Conservation (phyloP, 768 basidiomycete genomes). For the Pholiota molesta region DNA sequence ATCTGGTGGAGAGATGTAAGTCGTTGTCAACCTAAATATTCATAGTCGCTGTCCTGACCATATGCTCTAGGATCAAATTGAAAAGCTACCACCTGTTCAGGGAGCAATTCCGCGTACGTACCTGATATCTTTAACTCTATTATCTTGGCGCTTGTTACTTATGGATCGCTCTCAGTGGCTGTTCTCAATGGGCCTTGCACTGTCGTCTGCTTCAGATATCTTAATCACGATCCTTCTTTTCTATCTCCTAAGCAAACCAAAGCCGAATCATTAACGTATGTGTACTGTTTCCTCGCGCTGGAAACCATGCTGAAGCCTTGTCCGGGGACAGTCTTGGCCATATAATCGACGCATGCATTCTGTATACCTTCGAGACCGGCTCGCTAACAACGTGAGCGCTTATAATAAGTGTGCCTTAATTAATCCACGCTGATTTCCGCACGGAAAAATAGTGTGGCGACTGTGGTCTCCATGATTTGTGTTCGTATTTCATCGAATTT, state of each 20-base stretch:
- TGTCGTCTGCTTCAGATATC: conserved; percentile 50
- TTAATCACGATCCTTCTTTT: conserved; percentile 47
- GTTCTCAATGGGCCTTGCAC: conserved; percentile 53
- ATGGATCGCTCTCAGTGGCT: conserved; percentile 40
- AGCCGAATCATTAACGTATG: conserved; percentile 39
- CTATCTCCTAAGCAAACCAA: conserved; percentile 41
- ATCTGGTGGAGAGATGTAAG: conserved; percentile 22
- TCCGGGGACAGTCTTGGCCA: conserved; percentile 36
- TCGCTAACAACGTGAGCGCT: conserved; percentile 43
- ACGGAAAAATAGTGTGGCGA: conserved; percentile 33
- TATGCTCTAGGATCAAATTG: conserved; percentile 24
- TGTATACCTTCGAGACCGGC: conserved; percentile 55
- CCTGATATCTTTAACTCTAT: too few species aligned
- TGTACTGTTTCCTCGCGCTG: neutral
- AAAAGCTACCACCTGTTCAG: conserved; percentile 18
- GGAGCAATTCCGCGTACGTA: conserved; percentile 19
- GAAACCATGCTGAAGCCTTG: neutral
- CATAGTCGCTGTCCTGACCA: neutral
- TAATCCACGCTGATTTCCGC: neutral
- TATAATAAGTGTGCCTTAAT: neutral
- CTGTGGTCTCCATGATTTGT: conserved; percentile 48
- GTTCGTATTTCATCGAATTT: conserved; percentile 29
- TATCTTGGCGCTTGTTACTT: neutral
- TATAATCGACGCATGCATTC: conserved; percentile 45
- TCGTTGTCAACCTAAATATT: neutral